Percentiles rank a stretch among this genome's conserved stretches.
These are phyloP conservation scores for Chaetomium sp. DNA, from an alignment of 2,329 filamentous ascomycete species.

Conservation along the genomic window DNA sequence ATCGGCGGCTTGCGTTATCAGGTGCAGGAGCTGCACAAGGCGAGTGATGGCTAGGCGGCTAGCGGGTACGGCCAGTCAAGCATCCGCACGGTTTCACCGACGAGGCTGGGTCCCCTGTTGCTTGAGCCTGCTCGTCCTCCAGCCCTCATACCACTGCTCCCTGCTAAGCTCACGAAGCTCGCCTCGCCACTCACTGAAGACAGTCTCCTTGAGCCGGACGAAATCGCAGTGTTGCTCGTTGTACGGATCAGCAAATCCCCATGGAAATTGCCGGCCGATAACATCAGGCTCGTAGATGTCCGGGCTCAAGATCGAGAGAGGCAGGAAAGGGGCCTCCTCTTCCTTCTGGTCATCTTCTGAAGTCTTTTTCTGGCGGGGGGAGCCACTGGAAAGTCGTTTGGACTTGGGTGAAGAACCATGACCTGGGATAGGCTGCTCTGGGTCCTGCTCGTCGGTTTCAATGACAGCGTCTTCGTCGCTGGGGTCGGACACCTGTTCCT, in stretches of 20 bases:
- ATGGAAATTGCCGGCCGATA: slow-evolving; percentile 84
- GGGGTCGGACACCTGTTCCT: slow-evolving; percentile 29
- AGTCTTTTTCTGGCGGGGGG: slow-evolving; percentile 40
- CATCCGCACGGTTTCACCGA: slow-evolving; percentile 24
- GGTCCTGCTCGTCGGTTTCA: slow-evolving; percentile 26
- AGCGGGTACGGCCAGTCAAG: neutral
- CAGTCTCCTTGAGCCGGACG: slow-evolving; percentile 76
- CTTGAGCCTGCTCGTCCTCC: slow-evolving; percentile 70
- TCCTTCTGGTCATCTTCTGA: slow-evolving; percentile 39
- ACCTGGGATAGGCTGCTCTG: slow-evolving; percentile 33
- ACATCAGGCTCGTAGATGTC: slow-evolving; percentile 79
- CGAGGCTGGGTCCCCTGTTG: slow-evolving; percentile 37
- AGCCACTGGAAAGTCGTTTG: slow-evolving; percentile 42
- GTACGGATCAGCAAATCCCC: slow-evolving; percentile 95
- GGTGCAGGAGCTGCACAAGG: too few species aligned
- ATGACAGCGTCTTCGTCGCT: slow-evolving; percentile 20
- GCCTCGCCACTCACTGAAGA: slow-evolving; percentile 88
- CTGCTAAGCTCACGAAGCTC: slow-evolving; percentile 87
- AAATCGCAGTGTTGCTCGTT: slow-evolving; percentile 92
- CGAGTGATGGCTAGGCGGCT: too few species aligned
- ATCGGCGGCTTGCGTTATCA: neutral
- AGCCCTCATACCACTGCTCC: slow-evolving; percentile 92
- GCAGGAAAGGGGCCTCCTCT: slow-evolving; percentile 63
- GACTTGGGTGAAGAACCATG: slow-evolving; percentile 28
- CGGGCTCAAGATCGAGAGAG: slow-evolving; percentile 88